These are phyloP conservation scores for Candida manassasensis DNA, from an alignment of 805 yeast genomes.

Conservation along the genomic window DNA sequence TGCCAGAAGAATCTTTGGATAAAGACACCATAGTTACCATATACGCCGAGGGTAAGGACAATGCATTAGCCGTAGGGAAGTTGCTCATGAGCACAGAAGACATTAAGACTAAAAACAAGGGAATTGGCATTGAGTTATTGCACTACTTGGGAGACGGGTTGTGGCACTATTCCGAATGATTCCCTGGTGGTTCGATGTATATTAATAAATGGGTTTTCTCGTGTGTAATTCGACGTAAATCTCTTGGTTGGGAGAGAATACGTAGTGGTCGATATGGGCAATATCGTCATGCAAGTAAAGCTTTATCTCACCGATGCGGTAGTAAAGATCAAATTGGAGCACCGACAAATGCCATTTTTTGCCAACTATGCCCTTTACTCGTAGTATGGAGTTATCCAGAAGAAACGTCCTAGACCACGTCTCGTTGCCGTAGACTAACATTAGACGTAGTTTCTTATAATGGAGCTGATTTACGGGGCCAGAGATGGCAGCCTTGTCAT, in stretches of 20 bases:
- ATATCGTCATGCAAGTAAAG: slow-evolving; percentile 25
- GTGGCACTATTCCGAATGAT: slow-evolving; percentile 58
- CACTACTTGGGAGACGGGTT: slow-evolving; percentile 88
- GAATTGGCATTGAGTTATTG: slow-evolving; percentile 80
- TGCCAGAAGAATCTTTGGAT: slow-evolving; percentile 69
- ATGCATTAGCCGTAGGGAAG: slow-evolving; percentile 87
- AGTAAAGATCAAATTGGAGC: slow-evolving; percentile 21
- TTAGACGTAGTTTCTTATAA: slow-evolving; percentile 10
- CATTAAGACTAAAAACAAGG: slow-evolving; percentile 76
- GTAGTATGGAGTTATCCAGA: slow-evolving; percentile 22
- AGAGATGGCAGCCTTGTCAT: not conserved
- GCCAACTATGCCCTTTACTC: slow-evolving; percentile 31
- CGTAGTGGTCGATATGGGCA: slow-evolving; percentile 20
- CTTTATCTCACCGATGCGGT: slow-evolving; percentile 19
- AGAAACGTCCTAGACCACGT: slow-evolving; percentile 17
- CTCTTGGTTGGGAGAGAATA: slow-evolving; percentile 16
- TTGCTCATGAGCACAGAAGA: slow-evolving; percentile 86
- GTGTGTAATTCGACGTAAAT: slow-evolving; percentile 11
- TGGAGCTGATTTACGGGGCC: not conserved
- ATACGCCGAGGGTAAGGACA: slow-evolving; percentile 89
- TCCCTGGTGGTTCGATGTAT: not conserved
- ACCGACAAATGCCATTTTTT: slow-evolving; percentile 14
- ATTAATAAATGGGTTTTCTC: not conserved
- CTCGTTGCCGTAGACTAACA: slow-evolving; percentile 5
- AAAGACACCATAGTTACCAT: slow-evolving; percentile 72